Conservation (phyloP, 169 alveolate genomes). For the Plasmodium cynomolgi region DNA sequence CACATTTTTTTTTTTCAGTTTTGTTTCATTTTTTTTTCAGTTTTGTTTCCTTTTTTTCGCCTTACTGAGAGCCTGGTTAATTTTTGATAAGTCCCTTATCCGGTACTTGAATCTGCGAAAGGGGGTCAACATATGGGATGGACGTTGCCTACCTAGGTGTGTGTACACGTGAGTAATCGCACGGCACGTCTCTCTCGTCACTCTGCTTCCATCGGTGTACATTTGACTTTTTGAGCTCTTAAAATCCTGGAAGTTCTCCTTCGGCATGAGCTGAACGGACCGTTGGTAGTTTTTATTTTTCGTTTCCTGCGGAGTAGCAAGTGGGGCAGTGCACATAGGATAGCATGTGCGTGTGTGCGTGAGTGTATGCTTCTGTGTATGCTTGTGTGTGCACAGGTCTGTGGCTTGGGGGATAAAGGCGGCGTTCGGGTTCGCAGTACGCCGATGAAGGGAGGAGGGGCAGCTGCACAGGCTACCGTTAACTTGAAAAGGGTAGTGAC, state of each 20-base stretch:
- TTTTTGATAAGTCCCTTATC: constrained; percentile 45
- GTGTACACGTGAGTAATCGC: background rate
- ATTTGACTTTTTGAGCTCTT: constrained; percentile 46
- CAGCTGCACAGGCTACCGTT: background rate
- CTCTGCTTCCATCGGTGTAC: background rate
- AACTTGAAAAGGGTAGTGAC: background rate
- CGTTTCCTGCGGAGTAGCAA: constrained; percentile 40
- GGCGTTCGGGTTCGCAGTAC: background rate
- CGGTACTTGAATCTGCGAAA: constrained; percentile 44
- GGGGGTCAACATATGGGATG: background rate
- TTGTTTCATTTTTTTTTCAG: no score
- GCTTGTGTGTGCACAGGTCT: background rate
- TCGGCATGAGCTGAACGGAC: constrained; percentile 53
- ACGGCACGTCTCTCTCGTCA: background rate
- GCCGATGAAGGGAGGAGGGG: background rate
- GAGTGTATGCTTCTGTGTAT: no score
- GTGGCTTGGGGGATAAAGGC: background rate
- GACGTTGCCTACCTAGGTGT: background rate
- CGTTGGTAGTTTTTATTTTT: constrained; percentile 60
- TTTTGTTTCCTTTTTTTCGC: background rate
- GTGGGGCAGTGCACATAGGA: background rate
- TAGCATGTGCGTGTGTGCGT: background rate
- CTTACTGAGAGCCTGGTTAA: constrained; percentile 61
- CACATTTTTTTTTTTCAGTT: no score
- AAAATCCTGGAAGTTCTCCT: constrained; percentile 51